Base-by-base conservation (phyloP, 495 filamentous ascomycete species). In the Pyrenula aspistea region DNA sequence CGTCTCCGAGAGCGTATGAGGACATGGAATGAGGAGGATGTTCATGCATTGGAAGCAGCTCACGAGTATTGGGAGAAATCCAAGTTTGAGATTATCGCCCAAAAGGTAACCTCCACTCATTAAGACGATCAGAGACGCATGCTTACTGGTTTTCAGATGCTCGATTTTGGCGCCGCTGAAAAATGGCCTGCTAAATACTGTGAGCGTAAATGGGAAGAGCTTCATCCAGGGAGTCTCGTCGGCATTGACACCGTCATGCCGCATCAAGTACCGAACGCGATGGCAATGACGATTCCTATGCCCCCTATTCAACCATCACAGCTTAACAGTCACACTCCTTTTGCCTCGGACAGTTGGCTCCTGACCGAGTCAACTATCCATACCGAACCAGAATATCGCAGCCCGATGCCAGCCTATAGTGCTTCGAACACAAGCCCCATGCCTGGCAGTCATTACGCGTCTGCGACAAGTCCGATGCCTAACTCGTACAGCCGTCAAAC, bases 11-110 rank as follows among this genome's bases (percentile, higher is more conserved):
- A 85, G 64, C 77, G 83, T 54, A 69, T 81, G 65, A 71, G 80
- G 12, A 74, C 79, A 2, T 89, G 86, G 86, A 82, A 83, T 52
- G 78, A 83, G 53, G 72, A 75, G 55, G 85, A 89, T 76, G 81
- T 76, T 57, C 67, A 70, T 61, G 67, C 73, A 42, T 71, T 79
- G 55, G 68, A 75, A 58, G 65, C 62, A 63, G 74, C 75, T 51
- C 67, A 71, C 61, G 71, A 74, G 50, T 69, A 71, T 48, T 78
- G 77, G 75, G 73, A 77, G 61, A 70, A 63, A 21, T 72, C 78
- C 56, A 78, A 77, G 50, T 78, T 71, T 55, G 66, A 70, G 23
- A 72, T 77, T 49, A 72, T 79, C 57, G 70, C 77, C 52, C 64
- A 73, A 55, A 79, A 77, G 75, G 77, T 80, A 63, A 58, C 66